Conservation (phyloP, 2,329 filamentous ascomycete genomes). For the Cytospora paraplurivora region DNA sequence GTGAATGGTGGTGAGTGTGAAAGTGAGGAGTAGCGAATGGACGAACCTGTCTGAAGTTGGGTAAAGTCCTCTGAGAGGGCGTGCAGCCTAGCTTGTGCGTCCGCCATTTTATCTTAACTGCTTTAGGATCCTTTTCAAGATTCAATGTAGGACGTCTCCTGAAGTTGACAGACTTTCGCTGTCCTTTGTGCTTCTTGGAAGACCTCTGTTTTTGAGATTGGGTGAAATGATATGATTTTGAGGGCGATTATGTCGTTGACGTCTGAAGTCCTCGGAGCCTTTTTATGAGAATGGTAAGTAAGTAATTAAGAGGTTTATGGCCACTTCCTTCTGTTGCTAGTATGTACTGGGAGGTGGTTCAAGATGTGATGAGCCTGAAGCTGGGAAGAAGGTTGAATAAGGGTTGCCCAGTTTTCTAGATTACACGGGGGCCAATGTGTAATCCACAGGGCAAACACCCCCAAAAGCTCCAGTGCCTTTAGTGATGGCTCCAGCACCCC, state of each 20-base stretch:
- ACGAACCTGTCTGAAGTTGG: constrained; percentile 77
- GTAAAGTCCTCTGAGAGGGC: constrained; percentile 84
- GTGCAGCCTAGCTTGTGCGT: constrained; percentile 77
- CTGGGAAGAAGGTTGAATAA: background rate
- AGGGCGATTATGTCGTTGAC: background rate
- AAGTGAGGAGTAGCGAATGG: background rate
- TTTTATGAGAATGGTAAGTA: background rate
- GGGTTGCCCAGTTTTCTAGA: background rate
- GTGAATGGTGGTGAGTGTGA: background rate
- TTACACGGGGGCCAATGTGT: no score
- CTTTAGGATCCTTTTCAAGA: background rate
- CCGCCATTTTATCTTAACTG: constrained; percentile 59
- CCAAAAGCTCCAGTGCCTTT: background rate
- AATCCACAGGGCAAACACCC: background rate
- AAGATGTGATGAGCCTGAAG: background rate
- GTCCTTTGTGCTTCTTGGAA: background rate
- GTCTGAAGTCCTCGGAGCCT: background rate
- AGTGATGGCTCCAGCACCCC: background rate
- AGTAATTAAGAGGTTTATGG: background rate
- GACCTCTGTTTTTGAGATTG: background rate
- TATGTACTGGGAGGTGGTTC: background rate
- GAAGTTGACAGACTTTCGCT: background rate
- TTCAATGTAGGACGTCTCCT: background rate
- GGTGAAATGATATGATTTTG: background rate
- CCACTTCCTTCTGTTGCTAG: no score